Evolutionary conservation across 257 asterid genomes (phyloP).

Genomic region (Nicotiana sylvestris): DNA sequence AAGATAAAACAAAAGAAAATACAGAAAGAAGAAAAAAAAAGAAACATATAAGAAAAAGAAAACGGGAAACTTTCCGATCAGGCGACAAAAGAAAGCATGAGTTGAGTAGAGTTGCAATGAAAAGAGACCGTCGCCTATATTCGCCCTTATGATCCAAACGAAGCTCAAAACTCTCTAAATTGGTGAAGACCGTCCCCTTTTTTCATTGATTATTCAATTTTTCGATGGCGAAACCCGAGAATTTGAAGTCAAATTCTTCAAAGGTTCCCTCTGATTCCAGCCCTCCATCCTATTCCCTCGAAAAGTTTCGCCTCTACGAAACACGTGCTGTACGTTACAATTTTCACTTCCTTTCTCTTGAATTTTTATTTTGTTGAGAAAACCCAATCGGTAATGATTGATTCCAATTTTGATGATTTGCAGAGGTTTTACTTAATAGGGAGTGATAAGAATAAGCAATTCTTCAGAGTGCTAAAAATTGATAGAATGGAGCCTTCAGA

Average conservation of each 20-base stretch:
- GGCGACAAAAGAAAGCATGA: too few species aligned
- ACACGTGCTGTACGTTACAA: conserved; percentile 7
- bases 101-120: too few species aligned
- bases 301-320: conserved; percentile 91
- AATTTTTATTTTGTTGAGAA: not conserved
- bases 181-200: not conserved
- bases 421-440: conserved; percentile 97
- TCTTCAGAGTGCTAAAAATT: conserved; percentile 81
- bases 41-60: too few species aligned
- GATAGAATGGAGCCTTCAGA: conserved; percentile 98
- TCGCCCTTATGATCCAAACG: conserved; percentile 3
- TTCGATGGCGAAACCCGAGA: conserved; percentile 61
- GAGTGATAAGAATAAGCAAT: conserved; percentile 82
- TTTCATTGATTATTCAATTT: not conserved
- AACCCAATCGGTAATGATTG: conserved; percentile 63
- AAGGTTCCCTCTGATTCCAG: conserved; percentile 56
- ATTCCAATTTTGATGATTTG: not conserved
- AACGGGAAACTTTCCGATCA: too few species aligned
- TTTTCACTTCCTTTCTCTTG: not conserved
- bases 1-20: too few species aligned
- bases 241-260: conserved; percentile 45
- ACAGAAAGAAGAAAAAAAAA: too few species aligned
- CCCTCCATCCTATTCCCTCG: conserved; percentile 75
- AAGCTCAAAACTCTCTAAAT: not conserved
- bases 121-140: conserved; percentile 8